phyloP scores from a whole-genome alignment of 1,284 basidiomycete genomes.

The Puccinia novopanici region DNA sequence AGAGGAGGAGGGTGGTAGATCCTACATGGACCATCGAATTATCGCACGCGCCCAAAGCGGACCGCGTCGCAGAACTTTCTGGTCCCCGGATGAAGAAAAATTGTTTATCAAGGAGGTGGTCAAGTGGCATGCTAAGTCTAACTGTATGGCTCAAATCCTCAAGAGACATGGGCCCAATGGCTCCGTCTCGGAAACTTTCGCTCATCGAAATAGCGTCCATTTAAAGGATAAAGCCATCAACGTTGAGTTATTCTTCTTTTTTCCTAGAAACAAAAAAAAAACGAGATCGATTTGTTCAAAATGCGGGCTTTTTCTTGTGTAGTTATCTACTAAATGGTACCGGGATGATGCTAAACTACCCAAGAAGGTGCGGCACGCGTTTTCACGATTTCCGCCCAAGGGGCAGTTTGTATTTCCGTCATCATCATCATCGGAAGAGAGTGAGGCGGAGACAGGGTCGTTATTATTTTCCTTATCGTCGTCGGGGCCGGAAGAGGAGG shows the following conservation, averaged over 20 bases:
- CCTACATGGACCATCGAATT: not conserved
- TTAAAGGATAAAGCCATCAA: conserved; percentile 50
- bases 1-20: not conserved
- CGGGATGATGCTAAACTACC: not conserved
- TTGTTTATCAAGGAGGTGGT: conserved; percentile 41
- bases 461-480: not conserved
- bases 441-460: not conserved
- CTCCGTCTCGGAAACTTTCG: conserved; percentile 9
- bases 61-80: conserved; percentile 3
- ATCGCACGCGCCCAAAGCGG: not conserved
- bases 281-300: not conserved
- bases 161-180: conserved; percentile 35
- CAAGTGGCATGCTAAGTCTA: conserved; percentile 1
- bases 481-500: no score
- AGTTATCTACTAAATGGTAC: conserved; percentile 44
- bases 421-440: not conserved
- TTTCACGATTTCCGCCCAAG: conserved; percentile 37
- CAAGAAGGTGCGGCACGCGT: not conserved
- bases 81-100: conserved; percentile 41
- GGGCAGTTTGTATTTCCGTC: no score
- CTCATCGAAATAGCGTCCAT: conserved; percentile 27
- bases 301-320: not conserved
- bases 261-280: not conserved
- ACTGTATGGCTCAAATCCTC: conserved; percentile 45
- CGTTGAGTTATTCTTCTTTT: conserved; percentile 14